Evolutionary conservation across 2,329 filamentous ascomycete genomes (phyloP).

Genomic region (Seiridium cupressi): DNA sequence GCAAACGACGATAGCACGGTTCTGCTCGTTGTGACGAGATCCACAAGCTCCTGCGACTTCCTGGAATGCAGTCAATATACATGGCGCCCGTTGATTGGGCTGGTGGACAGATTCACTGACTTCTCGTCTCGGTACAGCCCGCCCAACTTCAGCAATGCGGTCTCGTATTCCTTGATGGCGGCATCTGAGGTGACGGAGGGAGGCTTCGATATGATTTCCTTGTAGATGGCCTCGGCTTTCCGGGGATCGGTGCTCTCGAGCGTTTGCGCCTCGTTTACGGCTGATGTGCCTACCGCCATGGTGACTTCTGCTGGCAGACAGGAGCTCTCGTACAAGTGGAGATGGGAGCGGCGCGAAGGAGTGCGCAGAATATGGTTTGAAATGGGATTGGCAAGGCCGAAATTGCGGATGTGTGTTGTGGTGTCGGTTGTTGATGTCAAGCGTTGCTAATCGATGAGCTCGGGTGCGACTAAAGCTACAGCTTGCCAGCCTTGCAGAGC

Average conservation of each 20-base stretch:
- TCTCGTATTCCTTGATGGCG: conserved; percentile 88
- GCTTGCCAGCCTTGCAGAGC: conserved; percentile 9
- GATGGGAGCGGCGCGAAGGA: neutral
- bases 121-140: conserved; percentile 90
- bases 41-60: conserved; percentile 80
- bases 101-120: conserved; percentile 43
- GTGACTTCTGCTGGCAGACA: neutral
- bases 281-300: conserved; percentile 29
- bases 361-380: neutral
- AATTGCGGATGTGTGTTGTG: neutral
- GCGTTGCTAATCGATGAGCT: neutral
- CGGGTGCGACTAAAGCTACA: conserved; percentile 1
- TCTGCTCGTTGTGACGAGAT: conserved; percentile 86
- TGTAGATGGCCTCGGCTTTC: conserved; percentile 85
- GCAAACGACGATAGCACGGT: conserved; percentile 93
- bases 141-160: conserved; percentile 81
- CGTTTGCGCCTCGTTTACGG: conserved; percentile 84
- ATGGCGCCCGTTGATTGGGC: no score
- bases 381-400: neutral
- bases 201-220: conserved; percentile 82
- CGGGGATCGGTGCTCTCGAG: conserved; percentile 75
- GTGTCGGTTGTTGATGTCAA: neutral
- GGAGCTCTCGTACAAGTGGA: neutral
- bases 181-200: conserved; percentile 81
- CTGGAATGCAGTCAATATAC: conserved; percentile 36